phyloP scores from a whole-genome alignment of 2,329 filamentous ascomycete genomes.

The Aphanoascus verrucosus region DNA sequence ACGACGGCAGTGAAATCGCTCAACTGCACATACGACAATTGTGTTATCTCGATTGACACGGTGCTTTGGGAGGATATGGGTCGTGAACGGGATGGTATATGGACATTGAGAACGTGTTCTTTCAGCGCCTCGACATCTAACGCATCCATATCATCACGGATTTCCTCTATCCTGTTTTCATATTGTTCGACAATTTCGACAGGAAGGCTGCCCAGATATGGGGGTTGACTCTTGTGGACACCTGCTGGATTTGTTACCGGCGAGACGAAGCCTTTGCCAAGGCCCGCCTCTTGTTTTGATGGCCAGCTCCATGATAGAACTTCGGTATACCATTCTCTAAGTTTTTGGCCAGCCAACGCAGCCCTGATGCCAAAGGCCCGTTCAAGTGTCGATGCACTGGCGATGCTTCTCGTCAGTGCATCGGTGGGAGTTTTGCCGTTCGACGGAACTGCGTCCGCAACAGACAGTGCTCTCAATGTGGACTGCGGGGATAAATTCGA shows the following conservation, averaged over 20 bases:
- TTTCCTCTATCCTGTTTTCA: constrained; percentile 63
- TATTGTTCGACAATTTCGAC: constrained; percentile 55
- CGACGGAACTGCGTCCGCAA: constrained; percentile 33
- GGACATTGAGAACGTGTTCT: constrained; percentile 69
- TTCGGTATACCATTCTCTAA: constrained; percentile 50
- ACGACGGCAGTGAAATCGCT: constrained; percentile 85
- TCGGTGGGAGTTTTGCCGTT: constrained; percentile 30
- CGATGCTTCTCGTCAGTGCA: constrained; percentile 41
- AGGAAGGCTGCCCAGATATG: constrained; percentile 62
- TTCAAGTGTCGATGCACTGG: constrained; percentile 46
- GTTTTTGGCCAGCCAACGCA: constrained; percentile 47
- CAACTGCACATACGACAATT: constrained; percentile 53
- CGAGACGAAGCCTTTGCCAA: constrained; percentile 35
- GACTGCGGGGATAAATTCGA: constrained; percentile 45
- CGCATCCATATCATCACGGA: constrained; percentile 42
- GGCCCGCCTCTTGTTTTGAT: constrained; percentile 27
- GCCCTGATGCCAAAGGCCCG: constrained; percentile 49
- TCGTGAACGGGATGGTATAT: constrained; percentile 55
- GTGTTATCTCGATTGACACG: constrained; percentile 30
- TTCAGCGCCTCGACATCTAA: constrained; percentile 64
- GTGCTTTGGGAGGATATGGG: constrained; percentile 38
- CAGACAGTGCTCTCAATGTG: constrained; percentile 42
- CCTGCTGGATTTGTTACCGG: constrained; percentile 14
- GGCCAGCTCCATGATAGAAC: constrained; percentile 51
- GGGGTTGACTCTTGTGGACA: constrained; percentile 22